Base-by-base conservation (phyloP, 345 rosid species). In the Gossypium australe region DNA sequence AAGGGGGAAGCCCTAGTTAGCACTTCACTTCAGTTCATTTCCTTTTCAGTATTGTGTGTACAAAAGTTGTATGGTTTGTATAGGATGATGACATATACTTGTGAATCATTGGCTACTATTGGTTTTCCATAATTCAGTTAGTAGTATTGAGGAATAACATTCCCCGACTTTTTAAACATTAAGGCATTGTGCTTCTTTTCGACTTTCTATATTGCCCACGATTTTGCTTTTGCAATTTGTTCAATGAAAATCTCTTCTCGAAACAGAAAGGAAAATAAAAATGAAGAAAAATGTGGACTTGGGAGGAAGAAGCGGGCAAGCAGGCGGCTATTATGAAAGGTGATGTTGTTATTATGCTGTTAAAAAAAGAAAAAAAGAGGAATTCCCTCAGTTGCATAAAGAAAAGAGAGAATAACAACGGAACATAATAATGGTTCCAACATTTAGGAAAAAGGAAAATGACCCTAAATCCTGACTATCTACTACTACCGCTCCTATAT, bases 1-100 rank as follows among this genome's bases (percentile, higher is more conserved):
- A 82, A 75, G 83, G 74, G 60, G 77, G 78, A 69, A 78, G 78
- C 44, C 73, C 85, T 25, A 71, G 67, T 65, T 86, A 75, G 80
- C 60, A 45, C 16, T 16, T 52, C 17, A 11, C 49, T 41, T 63
- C 43, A 34, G 41, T 34, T 5, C 41, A 34, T 34, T 34, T 34
- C 7, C 7, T 9, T 57, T 11, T n/a, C 48, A 25, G 17, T 57
- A 57, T 57, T 67, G 64, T 44, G 27, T 56, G 29, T 57, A 20
- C 25, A 57, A 58, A 41, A 65, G 62, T 29, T 20, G 38, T 48
- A 10, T 59, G 45, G 45, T 14, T 24, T 52, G 72, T 25, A 24
- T 48, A 27, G 73, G 44, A 51, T 44, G 71, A 44, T 57, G 27
- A 29, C 1, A 17, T 38, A 38, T 38, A 17, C 67, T 64, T 41